Conservation (phyloP, 768 basidiomycete genomes). For the Leucosporidium creatinivorum region DNA sequence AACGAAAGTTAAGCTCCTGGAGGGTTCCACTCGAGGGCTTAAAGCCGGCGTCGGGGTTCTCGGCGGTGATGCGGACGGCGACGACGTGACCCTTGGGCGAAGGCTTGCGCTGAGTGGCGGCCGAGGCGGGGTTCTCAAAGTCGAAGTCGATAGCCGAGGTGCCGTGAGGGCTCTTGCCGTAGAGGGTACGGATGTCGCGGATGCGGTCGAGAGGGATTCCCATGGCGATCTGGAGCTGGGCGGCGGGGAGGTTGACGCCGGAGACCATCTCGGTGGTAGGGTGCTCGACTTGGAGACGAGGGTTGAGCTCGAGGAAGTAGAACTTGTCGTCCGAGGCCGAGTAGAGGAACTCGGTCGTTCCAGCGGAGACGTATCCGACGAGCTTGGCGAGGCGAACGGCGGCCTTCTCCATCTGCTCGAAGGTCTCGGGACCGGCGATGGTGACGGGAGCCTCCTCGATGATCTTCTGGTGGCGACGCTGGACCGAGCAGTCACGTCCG, state of each 20-base stretch:
- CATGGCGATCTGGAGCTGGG: conserved; percentile 97
- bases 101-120: conserved; percentile 84
- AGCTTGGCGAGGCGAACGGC: conserved; percentile 98
- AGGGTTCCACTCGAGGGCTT: conserved; percentile 88
- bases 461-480: conserved; percentile 98
- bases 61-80: conserved; percentile 97
- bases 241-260: conserved; percentile 93
- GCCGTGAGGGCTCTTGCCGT: conserved; percentile 84
- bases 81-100: conserved; percentile 97
- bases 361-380: conserved; percentile 97
- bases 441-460: conserved; percentile 99
- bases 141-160: conserved; percentile 95
- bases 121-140: conserved; percentile 78
- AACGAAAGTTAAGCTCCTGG: conserved; percentile 98
- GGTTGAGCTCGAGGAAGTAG: conserved; percentile 97
- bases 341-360: conserved; percentile 77
- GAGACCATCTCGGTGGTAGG: conserved; percentile 99
- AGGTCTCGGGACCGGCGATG: conserved; percentile 82
- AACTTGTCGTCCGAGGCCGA: conserved; percentile 84
- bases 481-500: conserved; percentile 98
- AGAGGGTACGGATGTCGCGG: conserved; percentile 87
- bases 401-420: conserved; percentile 96
- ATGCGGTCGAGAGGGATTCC: conserved; percentile 93
- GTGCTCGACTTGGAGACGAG: conserved; percentile 98
- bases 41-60: conserved; percentile 99